A percentile compares a stretch with the other conserved stretches of the same genome.
These are phyloP conservation scores for Pseudocercospora crystallina DNA, from an alignment of 2,329 filamentous ascomycete species.

Conservation along the genomic window DNA sequence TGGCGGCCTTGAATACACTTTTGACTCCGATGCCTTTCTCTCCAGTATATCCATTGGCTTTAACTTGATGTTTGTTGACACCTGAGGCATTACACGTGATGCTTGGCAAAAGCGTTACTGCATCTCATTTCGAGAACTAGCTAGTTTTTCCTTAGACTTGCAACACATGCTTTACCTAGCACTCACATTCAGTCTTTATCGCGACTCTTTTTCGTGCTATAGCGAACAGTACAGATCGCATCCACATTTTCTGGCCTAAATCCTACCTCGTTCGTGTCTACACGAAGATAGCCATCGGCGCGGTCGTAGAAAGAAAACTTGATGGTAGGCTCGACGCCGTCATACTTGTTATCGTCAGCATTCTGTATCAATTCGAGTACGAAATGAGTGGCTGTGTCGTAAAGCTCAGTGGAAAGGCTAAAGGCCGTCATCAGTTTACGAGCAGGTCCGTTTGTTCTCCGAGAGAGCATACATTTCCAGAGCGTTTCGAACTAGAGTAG, in stretches of 20 bases:
- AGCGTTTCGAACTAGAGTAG: too few species aligned
- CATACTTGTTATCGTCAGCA: slow-evolving; percentile 53
- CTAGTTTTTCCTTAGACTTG: too few species aligned
- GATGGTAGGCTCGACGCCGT: slow-evolving; percentile 29
- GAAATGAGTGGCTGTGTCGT: slow-evolving; percentile 44
- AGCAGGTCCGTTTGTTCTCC: too few species aligned
- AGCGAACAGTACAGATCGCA: slow-evolving; percentile 49
- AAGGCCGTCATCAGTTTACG: too few species aligned
- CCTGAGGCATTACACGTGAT: too few species aligned
- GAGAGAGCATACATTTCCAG: too few species aligned
- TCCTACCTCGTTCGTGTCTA: slow-evolving; percentile 51
- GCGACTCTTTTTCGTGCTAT: slow-evolving; percentile 47
- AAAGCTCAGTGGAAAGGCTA: too few species aligned
- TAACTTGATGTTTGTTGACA: too few species aligned
- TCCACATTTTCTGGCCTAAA: slow-evolving; percentile 45
- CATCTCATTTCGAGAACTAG: too few species aligned
- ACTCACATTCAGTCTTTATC: slow-evolving; percentile 19
- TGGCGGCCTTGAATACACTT: slow-evolving; percentile 51
- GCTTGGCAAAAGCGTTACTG: too few species aligned
- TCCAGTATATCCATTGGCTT: slow-evolving; percentile 51
- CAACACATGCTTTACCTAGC: too few species aligned
- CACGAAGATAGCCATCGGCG: slow-evolving; percentile 37
- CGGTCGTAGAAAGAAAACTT: slow-evolving; percentile 21
- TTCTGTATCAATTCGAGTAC: slow-evolving; percentile 57
- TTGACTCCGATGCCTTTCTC: slow-evolving; percentile 57